Evolutionary conservation across 352 stramenopile genomes (phyloP).

Genomic region (Phytophthora colocasiae): DNA sequence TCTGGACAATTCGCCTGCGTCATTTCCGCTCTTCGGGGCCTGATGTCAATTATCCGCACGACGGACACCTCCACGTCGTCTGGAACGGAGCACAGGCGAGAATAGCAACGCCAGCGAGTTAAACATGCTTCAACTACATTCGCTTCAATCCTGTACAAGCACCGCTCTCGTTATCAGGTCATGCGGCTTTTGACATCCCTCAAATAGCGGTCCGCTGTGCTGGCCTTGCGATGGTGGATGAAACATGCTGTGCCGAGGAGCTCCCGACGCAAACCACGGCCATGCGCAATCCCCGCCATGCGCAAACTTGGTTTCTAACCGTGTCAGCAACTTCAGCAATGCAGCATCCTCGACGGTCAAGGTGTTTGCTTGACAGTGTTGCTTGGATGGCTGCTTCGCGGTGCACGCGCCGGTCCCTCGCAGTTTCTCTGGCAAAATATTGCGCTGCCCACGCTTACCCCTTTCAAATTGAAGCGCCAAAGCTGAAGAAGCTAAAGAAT

Average conservation of each 20-base stretch:
- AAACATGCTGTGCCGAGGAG: neutral
- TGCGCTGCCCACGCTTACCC: constrained; percentile 29
- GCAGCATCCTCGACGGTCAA: constrained; percentile 20
- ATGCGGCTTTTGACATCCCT: neutral
- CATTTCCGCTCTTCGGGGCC: constrained; percentile 2
- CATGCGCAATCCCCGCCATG: neutral
- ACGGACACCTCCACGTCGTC: neutral
- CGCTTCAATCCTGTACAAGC: neutral
- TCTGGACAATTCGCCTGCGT: constrained; percentile 11
- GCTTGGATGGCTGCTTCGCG: constrained; percentile 28
- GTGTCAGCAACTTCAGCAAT: constrained; percentile 16
- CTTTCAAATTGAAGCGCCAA: constrained; percentile 1
- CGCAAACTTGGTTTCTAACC: neutral
- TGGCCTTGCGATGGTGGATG: neutral
- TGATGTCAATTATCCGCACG: neutral
- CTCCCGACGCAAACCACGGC: neutral
- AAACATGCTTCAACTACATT: neutral
- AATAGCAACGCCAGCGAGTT: neutral
- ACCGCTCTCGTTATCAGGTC: neutral
- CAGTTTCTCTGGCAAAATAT: constrained; percentile 24
- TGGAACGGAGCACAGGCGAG: neutral
- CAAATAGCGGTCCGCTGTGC: neutral
- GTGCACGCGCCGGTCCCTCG: constrained; percentile 27
- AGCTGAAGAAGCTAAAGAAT: constrained; percentile 7
- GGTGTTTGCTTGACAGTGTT: constrained; percentile 7